Evolutionary conservation across 2,329 filamentous ascomycete species (phyloP), one percentile per base, ranked within the genome.

Genomic region (Sporothrix humicola): DNA sequence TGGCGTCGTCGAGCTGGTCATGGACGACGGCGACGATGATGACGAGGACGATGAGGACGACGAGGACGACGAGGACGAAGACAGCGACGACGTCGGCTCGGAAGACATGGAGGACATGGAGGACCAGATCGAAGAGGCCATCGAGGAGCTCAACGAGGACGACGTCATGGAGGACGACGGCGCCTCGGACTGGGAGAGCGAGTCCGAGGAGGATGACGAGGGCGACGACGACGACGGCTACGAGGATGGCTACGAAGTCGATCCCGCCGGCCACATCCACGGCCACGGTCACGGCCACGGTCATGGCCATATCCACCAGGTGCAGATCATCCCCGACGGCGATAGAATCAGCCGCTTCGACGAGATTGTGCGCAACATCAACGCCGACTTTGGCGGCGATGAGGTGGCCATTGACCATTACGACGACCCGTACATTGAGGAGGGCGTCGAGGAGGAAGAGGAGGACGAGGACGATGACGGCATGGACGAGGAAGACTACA

Each of bases 391-490:
- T 17, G 65, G 70, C 8, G 72, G 72, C 17, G 73, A 88, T 48
- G 85, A 83, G 1, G 87, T 89, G 26, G 83, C 88, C 26, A 81
- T 87, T 66, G 85, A 85, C 68, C 83, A 82, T 20, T 80, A 87
- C 48, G 86, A 87, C 50, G 86, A 88, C 42, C 85, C 84, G 61
- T 89, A 86, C 77, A 81, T 87, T 52, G 85, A 86, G 63, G 87
- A 89, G 20, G 85, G 82, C 68, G 85, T 85, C 75, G 90, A 92
- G 72, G 91, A 92, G 74, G 90, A 86, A 74, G 84, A 85, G 56
- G 87, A 88, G 6, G 87, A 89, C 4, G 93, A 94, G 65, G 91
- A 92, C 20, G 91, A 92, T 20, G 91, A 92, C 56, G 90, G 91
- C 17, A 87, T 92, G 77, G 90, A 91, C 61, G 92, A 93, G 69